Base-by-base conservation (phyloP, 371 early-diverging fungal genomes). In the Rhizopus delemar region DNA sequence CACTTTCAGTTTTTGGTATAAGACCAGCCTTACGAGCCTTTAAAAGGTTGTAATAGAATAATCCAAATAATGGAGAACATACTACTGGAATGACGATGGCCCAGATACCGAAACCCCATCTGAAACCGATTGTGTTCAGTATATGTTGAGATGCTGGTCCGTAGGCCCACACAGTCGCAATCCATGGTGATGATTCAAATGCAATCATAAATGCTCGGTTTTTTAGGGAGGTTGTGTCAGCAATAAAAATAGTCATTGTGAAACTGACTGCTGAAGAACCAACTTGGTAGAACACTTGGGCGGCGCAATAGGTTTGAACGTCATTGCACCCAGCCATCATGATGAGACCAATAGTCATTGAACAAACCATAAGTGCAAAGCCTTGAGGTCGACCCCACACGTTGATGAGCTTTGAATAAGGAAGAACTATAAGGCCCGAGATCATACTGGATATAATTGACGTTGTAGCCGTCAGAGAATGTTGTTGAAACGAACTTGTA, bases 21-120 rank as follows among this genome's bases (percentile, higher is more conserved):
- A 63, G 53, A 15, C 63, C 63, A 33, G 63, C 63, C 28, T 63
- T 63, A 13, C 53, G 46, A 35, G 63, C 63, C 53, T 63, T 57
- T n/a, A 63, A 8, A 22, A 53, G 57, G 9, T 63, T 53, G 28
- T 63, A 63, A 12, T 63, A 63, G 35, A 63, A 63, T 7, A 63
- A 34, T 13, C 57, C 57, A 48, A 53, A 63, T 8, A 63, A 13
- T 5, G 63, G 63, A 34, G 41, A 5, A 15, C 48, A 34, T 1
- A 48, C 33, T 11, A 65, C 28, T 15, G 65, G 65, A 46, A 60
- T 31, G 12, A 65, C 33, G 15, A 65, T 65, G 28, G 60, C 60
- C 43, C 54, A 65, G 13, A 65, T 56, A 51, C 65, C 65, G 15
- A 60, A 65, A 39, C 60, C 60, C 65, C 65, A 65, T 55, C 60